Evolutionary conservation across 2,329 filamentous ascomycete species (phyloP).

Genomic region (Nannizzia gypsea): DNA sequence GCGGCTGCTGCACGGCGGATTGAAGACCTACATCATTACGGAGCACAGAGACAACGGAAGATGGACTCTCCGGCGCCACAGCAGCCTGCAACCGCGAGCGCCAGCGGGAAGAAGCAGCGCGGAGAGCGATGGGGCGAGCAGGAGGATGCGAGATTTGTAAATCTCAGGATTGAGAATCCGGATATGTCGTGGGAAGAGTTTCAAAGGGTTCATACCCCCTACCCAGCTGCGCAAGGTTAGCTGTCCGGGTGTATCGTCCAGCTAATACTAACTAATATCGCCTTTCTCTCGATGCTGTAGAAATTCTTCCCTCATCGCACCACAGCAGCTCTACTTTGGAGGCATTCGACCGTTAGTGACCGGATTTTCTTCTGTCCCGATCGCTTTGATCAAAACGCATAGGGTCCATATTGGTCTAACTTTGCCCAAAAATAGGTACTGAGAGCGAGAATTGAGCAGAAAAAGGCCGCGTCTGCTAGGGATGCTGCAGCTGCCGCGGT

Average conservation of each 20-base stretch:
- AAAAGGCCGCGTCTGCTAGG: not conserved
- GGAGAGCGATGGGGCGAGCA: not conserved
- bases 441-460: not conserved
- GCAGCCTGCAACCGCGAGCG: not conserved
- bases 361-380: not conserved
- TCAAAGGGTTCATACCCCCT: not conserved
- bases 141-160: not conserved
- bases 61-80: not conserved
- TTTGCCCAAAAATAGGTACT: not conserved
- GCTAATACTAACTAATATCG: not conserved
- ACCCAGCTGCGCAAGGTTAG: not conserved
- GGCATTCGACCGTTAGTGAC: not conserved
- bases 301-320: not conserved
- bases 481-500: not conserved
- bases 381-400: not conserved
- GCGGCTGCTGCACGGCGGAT: too few species aligned
- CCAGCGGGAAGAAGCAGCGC: not conserved
- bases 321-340: not conserved
- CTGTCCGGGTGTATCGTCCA: not conserved
- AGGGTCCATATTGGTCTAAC: not conserved
- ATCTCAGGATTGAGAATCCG: not conserved
- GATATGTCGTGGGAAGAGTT: not conserved
- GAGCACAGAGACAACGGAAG: not conserved
- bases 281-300: not conserved
- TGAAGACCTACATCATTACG: too few species aligned